A percentile compares a stretch with the other conserved stretches of the same genome.
Conservation (phyloP, 2,329 filamentous ascomycete genomes). For the Verticillium klebahnii region DNA sequence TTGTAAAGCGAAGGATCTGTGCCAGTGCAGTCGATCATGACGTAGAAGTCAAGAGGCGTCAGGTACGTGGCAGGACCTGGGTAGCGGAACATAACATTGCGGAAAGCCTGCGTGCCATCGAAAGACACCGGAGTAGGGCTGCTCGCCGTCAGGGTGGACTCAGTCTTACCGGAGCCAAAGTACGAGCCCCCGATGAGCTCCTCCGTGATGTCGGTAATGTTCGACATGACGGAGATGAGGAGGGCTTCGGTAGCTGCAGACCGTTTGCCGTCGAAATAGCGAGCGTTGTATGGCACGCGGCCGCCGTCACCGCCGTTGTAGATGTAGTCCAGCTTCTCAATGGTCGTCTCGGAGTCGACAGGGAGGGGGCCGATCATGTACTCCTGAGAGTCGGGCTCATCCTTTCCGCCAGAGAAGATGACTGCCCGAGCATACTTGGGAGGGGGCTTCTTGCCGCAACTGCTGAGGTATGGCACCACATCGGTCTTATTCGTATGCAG, state of each 20-base stretch:
- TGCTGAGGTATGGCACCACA: constrained; percentile 38
- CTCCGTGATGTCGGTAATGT: constrained; percentile 39
- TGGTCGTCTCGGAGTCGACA: constrained; percentile 27
- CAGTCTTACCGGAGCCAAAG: constrained; percentile 22
- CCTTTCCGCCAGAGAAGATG: constrained; percentile 37
- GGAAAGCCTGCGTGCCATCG: constrained; percentile 33
- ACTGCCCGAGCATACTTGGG: constrained; percentile 39
- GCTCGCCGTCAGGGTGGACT: constrained; percentile 25
- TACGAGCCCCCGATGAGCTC: constrained; percentile 30
- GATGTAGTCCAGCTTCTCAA: constrained; percentile 34
- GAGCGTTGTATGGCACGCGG: constrained; percentile 27
- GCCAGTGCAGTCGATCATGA: constrained; percentile 36
- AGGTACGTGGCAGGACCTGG: constrained; percentile 33
- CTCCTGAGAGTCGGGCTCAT: constrained; percentile 38
- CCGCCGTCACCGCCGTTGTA: constrained; percentile 37
- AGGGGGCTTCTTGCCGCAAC: constrained; percentile 23
- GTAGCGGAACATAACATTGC: constrained; percentile 36
- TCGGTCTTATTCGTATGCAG: constrained; percentile 43
- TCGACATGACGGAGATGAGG: constrained; percentile 32
- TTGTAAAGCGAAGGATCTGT: constrained; percentile 36
- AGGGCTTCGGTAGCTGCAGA: constrained; percentile 27
- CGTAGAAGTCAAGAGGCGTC: constrained; percentile 39
- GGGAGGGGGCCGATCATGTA: constrained; percentile 46
- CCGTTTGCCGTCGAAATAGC: constrained; percentile 26
- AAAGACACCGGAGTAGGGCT: constrained; percentile 30